phyloP scores from a whole-genome alignment of 257 asterid species.

The Salvia hispanica region DNA sequence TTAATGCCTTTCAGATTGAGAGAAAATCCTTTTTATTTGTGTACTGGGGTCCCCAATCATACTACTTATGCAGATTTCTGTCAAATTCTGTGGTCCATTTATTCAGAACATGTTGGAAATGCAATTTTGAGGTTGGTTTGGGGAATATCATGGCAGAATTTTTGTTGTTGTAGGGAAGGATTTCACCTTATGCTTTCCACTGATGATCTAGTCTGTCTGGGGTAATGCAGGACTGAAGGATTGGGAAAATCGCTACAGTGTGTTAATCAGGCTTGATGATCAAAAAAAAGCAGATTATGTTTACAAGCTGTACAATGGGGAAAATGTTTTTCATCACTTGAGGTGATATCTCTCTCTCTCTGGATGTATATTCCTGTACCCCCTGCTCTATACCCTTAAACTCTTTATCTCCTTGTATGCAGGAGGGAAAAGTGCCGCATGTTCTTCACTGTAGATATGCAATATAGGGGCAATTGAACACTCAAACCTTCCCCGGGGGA shows the following conservation, averaged over 20 bases:
- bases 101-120: slow-evolving; percentile 83
- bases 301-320: slow-evolving; percentile 71
- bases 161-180: no score
- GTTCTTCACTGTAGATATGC: slow-evolving; percentile 74
- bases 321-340: slow-evolving; percentile 79
- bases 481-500: slow-evolving; percentile 54
- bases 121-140: slow-evolving; percentile 76
- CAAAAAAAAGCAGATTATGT: slow-evolving; percentile 80
- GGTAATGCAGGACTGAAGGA: slow-evolving; percentile 70
- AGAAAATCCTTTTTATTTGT: slow-evolving; percentile 82
- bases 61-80: slow-evolving; percentile 96
- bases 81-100: slow-evolving; percentile 90
- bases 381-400: slow-evolving; percentile 22
- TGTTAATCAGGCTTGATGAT: slow-evolving; percentile 74
- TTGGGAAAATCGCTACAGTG: slow-evolving; percentile 76
- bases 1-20: slow-evolving; percentile 56
- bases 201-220: slow-evolving; percentile 30
- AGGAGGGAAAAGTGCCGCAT: slow-evolving; percentile 79
- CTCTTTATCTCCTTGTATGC: slow-evolving; percentile 29
- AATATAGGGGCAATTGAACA: slow-evolving; percentile 88
- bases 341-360: slow-evolving; percentile 43
- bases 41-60: slow-evolving; percentile 96
- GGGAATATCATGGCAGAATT: not conserved
- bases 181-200: not conserved
- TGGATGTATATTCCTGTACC: not conserved